Evolutionary conservation across 164 flowering plant genomes (phyloP).

Genomic region (Vitis labrusca): DNA sequence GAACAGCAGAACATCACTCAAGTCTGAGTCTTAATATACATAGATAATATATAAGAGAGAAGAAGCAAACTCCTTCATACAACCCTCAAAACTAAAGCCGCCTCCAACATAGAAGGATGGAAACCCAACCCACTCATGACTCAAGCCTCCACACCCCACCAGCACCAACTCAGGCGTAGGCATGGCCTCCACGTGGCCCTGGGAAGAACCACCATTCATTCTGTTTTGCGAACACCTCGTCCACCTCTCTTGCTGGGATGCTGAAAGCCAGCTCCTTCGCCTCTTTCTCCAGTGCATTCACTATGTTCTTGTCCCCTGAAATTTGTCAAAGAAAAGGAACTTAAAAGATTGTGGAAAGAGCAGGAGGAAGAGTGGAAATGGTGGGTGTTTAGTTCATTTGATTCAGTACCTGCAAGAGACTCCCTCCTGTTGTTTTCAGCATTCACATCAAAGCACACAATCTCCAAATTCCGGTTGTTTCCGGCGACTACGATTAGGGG

Average conservation of each 20-base stretch:
- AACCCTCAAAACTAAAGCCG: too few species aligned
- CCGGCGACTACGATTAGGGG: slow-evolving; percentile 50
- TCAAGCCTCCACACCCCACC: too few species aligned
- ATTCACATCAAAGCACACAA: slow-evolving; percentile 55
- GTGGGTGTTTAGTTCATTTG: not conserved
- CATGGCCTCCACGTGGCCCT: slow-evolving; percentile 34
- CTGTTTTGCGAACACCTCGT: slow-evolving; percentile 33
- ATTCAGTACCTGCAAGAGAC: slow-evolving; percentile 46
- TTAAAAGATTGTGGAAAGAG: not conserved
- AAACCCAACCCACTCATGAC: not conserved
- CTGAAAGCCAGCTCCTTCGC: slow-evolving; percentile 56
- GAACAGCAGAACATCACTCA: too few species aligned
- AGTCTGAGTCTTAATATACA: too few species aligned
- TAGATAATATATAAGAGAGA: too few species aligned
- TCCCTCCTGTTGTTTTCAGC: slow-evolving; percentile 35
- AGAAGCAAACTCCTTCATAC: too few species aligned
- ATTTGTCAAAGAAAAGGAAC: not conserved
- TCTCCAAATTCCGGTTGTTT: slow-evolving; percentile 36
- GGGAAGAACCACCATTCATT: slow-evolving; percentile 41
- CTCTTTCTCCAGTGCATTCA: slow-evolving; percentile 37
- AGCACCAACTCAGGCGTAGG: slow-evolving; percentile 5
- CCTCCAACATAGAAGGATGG: too few species aligned
- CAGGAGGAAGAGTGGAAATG: too few species aligned
- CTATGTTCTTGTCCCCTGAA: slow-evolving; percentile 41
- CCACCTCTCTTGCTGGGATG: slow-evolving; percentile 25